phyloP scores from a whole-genome alignment of 352 stramenopile species.

The Phytophthora pistaciae region DNA sequence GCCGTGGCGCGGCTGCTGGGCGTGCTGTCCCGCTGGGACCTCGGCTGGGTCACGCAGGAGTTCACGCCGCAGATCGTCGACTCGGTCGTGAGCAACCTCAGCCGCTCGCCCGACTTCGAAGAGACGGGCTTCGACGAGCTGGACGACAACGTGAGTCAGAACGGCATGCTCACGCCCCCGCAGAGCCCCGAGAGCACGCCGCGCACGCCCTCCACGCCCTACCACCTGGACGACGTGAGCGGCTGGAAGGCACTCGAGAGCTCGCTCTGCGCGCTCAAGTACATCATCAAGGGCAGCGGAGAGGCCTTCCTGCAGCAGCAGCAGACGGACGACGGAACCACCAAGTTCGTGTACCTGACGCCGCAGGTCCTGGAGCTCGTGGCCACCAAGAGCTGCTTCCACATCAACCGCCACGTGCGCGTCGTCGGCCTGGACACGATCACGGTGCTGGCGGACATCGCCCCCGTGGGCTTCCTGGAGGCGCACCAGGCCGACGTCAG shows the following conservation, averaged over 20 bases:
- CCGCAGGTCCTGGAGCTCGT: constrained; percentile 71
- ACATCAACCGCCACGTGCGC: constrained; percentile 97
- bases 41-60: constrained; percentile 59
- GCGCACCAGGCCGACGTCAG: constrained; percentile 45
- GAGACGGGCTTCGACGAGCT: constrained; percentile 79
- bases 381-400: constrained; percentile 85
- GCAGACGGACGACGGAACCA: constrained; percentile 6
- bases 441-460: constrained; percentile 62
- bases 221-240: constrained; percentile 95
- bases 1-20: constrained; percentile 79
- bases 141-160: constrained; percentile 85
- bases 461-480: constrained; percentile 59
- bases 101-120: constrained; percentile 82
- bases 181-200: constrained; percentile 68
- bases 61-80: constrained; percentile 83
- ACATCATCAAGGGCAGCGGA: constrained; percentile 84
- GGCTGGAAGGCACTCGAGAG: constrained; percentile 97
- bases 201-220: constrained; percentile 79
- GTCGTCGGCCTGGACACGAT: constrained; percentile 90
- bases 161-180: constrained; percentile 78
- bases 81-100: constrained; percentile 78
- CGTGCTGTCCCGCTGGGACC: constrained; percentile 67
- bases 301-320: constrained; percentile 47
- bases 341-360: constrained; percentile 69
- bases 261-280: constrained; percentile 89